Percentiles rank a stretch among this genome's conserved stretches.
These are phyloP conservation scores for Beverwykella pulmonaria DNA, from an alignment of 495 filamentous ascomycete species.

Conservation along the genomic window DNA sequence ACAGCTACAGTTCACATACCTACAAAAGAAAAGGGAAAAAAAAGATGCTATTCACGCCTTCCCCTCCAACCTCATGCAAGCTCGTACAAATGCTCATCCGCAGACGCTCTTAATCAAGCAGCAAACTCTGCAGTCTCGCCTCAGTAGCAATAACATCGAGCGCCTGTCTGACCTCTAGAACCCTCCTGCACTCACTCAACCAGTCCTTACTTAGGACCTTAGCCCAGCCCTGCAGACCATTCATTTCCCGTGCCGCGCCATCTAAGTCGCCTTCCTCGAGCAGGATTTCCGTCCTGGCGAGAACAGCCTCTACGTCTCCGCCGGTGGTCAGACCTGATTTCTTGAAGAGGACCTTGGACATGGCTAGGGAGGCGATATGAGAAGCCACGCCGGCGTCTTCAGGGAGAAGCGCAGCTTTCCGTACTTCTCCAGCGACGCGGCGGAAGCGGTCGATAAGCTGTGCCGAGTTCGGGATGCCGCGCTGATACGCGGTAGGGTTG, in stretches of 20 bases:
- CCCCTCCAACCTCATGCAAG: neutral
- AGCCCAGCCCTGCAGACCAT: constrained; percentile 85
- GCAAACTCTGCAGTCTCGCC: constrained; percentile 49
- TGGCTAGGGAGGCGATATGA: constrained; percentile 81
- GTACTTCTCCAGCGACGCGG: constrained; percentile 86
- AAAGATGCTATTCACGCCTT: neutral
- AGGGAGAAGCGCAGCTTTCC: constrained; percentile 88
- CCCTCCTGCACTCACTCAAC: constrained; percentile 81
- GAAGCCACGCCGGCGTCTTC: constrained; percentile 92
- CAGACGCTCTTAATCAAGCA: constrained; percentile 43
- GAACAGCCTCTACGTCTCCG: constrained; percentile 91
- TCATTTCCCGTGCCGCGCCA: constrained; percentile 91
- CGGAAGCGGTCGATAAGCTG: constrained; percentile 95
- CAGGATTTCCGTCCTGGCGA: constrained; percentile 81
- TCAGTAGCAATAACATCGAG: constrained; percentile 72
- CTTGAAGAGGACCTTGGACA: constrained; percentile 93
- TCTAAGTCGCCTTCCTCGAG: constrained; percentile 92
- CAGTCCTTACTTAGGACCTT: constrained; percentile 92
- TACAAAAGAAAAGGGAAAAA: constrained; percentile 22
- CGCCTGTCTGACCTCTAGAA: constrained; percentile 93
- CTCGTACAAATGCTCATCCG: neutral
- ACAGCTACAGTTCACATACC: constrained; percentile 27
- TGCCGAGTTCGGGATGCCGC: constrained; percentile 76
- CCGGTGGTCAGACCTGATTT: constrained; percentile 75
- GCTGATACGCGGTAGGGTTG: constrained; percentile 90